Evolutionary conservation across 768 basidiomycete genomes (phyloP).

Genomic region (Suillus luteus): DNA sequence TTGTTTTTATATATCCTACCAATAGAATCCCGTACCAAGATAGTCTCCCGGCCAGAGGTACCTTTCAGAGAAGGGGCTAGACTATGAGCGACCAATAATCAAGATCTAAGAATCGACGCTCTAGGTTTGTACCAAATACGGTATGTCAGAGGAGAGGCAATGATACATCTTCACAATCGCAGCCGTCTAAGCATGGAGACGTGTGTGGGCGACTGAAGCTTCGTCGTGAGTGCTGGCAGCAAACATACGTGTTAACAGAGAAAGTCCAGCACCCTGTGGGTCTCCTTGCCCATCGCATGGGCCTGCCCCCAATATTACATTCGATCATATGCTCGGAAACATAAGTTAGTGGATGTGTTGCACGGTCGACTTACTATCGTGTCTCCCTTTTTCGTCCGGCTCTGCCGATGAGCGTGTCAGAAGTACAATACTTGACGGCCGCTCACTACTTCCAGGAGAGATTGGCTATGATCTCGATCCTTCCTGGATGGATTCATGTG

Average conservation of each 20-base stretch:
- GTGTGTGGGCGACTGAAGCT: background rate
- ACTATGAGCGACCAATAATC: background rate
- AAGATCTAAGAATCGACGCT: slow-evolving; percentile 1
- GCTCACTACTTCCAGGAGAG: too few relatives aligned
- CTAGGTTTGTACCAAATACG: background rate
- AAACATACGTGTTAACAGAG: background rate
- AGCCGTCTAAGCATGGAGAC: background rate
- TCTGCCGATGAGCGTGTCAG: background rate
- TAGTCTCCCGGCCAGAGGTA: background rate
- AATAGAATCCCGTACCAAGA: background rate
- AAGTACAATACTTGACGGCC: background rate
- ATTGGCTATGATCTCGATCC: too few relatives aligned
- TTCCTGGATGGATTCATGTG: too few relatives aligned
- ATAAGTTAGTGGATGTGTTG: background rate
- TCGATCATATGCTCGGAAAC: background rate
- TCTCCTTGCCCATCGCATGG: background rate
- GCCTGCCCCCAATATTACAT: background rate
- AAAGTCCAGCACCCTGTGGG: background rate
- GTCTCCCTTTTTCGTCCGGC: background rate
- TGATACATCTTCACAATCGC: background rate
- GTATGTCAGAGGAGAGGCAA: background rate
- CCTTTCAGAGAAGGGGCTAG: background rate
- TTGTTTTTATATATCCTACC: background rate
- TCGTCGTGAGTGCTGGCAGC: background rate
- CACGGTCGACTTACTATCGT: background rate